Evolutionary conservation across 2,329 filamentous ascomycete species (phyloP), one percentile per base, ranked within the genome.

Genomic region (Geoglossum cookeanum): DNA sequence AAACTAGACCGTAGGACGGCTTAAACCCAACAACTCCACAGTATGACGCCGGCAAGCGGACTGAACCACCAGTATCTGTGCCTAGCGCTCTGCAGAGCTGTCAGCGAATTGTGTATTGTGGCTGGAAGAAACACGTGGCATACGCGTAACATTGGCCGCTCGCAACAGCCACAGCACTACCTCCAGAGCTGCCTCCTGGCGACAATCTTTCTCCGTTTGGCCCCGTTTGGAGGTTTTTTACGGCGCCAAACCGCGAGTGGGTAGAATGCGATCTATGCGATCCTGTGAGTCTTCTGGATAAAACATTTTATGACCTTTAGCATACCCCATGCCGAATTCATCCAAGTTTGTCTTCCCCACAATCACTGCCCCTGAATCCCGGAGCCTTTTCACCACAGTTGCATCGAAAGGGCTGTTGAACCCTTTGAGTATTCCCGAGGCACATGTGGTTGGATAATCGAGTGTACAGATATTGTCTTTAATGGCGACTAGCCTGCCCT

Each of bases 31-130:
- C 77, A 0, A 83, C 77, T 3, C 86, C 85, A 7, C 84, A 89
- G 67, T 94, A 96, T 1, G 90, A 87, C 13, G 90, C 90, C 0
- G 90, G 90, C 54, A 96, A 75, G 59, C 90, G 78, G 54, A 96
- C 84, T 1, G 87, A 94, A 13, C 90, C 90, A 61, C 90, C 90
- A 0, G 90, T 98, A 67, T 98, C 92, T 22, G 92, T 97, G 17
- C 92, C 92, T 32, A 98, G 72, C 6, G 89, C 89, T 42, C 76
- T 77, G 59, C 57, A 59, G 55, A 47, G 29, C 63, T 39, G 61
- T 49, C 45, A 27, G 47, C 11, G 27, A 11, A 29, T 4, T 32
- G 6, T 22, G 15, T 22, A 17, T 27, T 4, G 35, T 33, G 48
- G 9, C 17, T 17, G 42, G 44, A 47, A 57, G 49, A 27, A 59